Base-by-base conservation (phyloP, 176 grass and related monocot species). In the Cocos nucifera region DNA sequence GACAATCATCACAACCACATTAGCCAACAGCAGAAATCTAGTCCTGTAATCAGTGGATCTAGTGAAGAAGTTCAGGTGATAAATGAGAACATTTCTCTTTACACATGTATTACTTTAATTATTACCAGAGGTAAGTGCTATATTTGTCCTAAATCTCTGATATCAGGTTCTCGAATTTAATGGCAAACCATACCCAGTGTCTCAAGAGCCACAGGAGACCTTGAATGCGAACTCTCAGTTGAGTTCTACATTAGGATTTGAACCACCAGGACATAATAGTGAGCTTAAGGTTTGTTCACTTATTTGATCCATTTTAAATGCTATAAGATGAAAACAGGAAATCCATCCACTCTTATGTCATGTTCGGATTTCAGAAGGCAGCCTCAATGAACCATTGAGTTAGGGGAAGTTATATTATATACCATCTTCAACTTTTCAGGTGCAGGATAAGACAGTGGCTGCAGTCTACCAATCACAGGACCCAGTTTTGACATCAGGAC, bases 251-350 rank as follows among this genome's bases (percentile, higher is more conserved):
- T 49, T 49, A 60, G 79, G 65, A 10, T 70, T 79, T 76, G 83
- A 80, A 25, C 73, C 59, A 59, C 57, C 67, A 77, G 87, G 85
- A 63, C 63, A 87, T 61, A 88, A 70, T 53, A 59, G 19, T 56
- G 78, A 77, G 75, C 27, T 35, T 16, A 85, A 98, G 93, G 93
- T 98, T 78, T 77, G 15, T 62, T 56, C 53, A 50, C 21, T 74
- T 21, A 7, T 61, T 51, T 22, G 3, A 16, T 15, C 80, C 54
- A 39, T 64, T 7, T 4, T 4, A 16, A 25, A 39, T 19, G 12
- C 23, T 52, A 4, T 75, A 53, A 53, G 19, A 57, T 24, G 25
- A 81, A 44, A 44, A 44, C 35, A 44, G 8, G 35, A 44, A 12
- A 44, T 2, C 10, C 10, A 12, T 44, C 35, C 35, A 44, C 35